Percentiles rank a stretch among this genome's conserved stretches.
These are phyloP conservation scores for Rubia tinctorum DNA, from an alignment of 305 asterid genomes.

Conservation along the genomic window DNA sequence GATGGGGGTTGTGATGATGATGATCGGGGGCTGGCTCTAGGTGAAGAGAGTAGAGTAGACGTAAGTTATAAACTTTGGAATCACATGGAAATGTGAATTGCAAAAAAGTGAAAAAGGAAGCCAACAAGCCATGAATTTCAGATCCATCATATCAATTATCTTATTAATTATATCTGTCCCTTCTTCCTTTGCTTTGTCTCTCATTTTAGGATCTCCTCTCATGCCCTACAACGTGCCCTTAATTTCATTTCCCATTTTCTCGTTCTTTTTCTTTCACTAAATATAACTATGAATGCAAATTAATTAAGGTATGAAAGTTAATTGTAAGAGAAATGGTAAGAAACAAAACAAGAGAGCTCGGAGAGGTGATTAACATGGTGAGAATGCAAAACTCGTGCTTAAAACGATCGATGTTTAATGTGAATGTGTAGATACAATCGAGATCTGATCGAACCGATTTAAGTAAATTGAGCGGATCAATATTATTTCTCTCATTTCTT, in stretches of 20 bases:
- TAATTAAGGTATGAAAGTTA: not conserved
- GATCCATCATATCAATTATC: constrained; percentile 7
- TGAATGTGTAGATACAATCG: not conserved
- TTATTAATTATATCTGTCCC: constrained; percentile 2
- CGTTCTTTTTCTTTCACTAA: too few species aligned
- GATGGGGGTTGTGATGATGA: constrained; percentile 4
- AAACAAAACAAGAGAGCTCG: too few species aligned
- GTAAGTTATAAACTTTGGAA: constrained; percentile 29
- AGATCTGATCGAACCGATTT: not conserved
- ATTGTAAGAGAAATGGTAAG: not conserved
- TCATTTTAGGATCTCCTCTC: constrained; percentile 9
- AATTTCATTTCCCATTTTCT: not conserved
- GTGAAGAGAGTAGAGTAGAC: constrained; percentile 14
- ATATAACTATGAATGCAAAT: too few species aligned
- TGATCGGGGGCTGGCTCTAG: not conserved
- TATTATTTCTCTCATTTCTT: not conserved
- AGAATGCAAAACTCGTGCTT: not conserved
- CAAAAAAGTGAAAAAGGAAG: not conserved
- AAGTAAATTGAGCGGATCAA: not conserved
- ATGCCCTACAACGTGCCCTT: constrained; percentile 10
- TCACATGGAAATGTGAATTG: constrained; percentile 14
- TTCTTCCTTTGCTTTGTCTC: not conserved
- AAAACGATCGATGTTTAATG: not conserved
- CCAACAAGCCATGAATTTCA: constrained; percentile 21
- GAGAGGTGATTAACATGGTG: too few species aligned